phyloP scores from a whole-genome alignment of 768 basidiomycete genomes.

The Amanita pseudoporphyria region DNA sequence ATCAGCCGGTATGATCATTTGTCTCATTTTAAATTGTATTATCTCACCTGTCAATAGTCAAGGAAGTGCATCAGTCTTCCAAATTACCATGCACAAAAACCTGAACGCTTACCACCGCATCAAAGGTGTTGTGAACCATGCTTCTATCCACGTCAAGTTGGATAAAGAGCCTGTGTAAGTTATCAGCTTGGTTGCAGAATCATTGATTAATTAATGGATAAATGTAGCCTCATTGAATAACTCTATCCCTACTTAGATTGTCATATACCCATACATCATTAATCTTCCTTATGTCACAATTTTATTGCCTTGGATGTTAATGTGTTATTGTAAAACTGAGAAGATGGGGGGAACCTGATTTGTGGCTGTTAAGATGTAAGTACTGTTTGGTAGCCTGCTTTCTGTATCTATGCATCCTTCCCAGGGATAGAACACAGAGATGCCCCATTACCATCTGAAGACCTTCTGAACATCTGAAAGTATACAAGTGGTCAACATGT shows the following conservation, averaged over 20 bases:
- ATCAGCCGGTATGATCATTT: conserved; percentile 46
- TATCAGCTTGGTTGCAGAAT: neutral
- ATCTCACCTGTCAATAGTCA: conserved; percentile 37
- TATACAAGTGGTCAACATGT: too few species aligned
- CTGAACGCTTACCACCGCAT: conserved; percentile 92
- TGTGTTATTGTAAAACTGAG: too few species aligned
- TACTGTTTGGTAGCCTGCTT: too few species aligned
- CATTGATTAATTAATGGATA: neutral
- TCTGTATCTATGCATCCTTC: too few species aligned
- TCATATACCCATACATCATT: neutral
- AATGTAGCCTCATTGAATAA: conserved; percentile 2
- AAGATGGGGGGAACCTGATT: too few species aligned
- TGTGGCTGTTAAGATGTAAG: too few species aligned
- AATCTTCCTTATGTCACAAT: too few species aligned
- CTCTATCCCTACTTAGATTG: neutral
- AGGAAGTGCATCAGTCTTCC: conserved; percentile 90
- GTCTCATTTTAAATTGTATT: conserved; percentile 3
- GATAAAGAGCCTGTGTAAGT: conserved; percentile 42
- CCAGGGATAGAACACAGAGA: too few species aligned
- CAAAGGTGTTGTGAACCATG: conserved; percentile 73
- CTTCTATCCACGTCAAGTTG: conserved; percentile 65
- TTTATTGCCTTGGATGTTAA: too few species aligned
- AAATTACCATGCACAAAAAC: conserved; percentile 97
- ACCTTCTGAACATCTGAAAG: too few species aligned
- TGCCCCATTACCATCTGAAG: too few species aligned